Conservation (phyloP, 495 filamentous ascomycete species). For the Aspergillus funiculosus region DNA sequence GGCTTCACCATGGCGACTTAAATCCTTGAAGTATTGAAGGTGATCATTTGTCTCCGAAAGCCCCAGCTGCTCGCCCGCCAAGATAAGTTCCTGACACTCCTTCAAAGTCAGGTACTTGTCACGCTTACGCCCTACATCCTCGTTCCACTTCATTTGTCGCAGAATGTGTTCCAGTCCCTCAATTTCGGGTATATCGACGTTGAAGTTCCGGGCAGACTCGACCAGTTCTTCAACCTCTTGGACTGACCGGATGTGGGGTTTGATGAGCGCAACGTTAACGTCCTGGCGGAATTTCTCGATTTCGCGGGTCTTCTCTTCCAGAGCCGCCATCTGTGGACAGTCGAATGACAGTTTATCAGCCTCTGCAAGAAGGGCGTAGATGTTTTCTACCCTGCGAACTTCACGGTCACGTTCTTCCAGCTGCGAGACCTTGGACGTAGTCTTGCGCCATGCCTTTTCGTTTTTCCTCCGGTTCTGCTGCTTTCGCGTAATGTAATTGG, state of each 20-base stretch:
- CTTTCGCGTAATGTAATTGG: conserved; percentile 94
- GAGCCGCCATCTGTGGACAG: conserved; percentile 81
- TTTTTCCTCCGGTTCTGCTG: conserved; percentile 98
- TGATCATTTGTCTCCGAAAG: conserved; percentile 75
- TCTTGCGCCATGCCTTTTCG: conserved; percentile 83
- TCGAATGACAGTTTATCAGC: conserved; percentile 91
- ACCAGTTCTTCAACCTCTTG: conserved; percentile 83
- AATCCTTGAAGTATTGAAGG: conserved; percentile 66
- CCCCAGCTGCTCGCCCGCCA: conserved; percentile 65
- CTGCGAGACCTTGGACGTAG: conserved; percentile 70
- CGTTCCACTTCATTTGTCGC: conserved; percentile 83
- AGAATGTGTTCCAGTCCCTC: conserved; percentile 75
- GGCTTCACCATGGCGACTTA: conserved; percentile 65
- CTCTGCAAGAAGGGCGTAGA: conserved; percentile 73
- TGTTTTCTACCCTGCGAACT: conserved; percentile 83
- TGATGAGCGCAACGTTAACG: conserved; percentile 62
- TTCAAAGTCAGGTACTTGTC: conserved; percentile 59
- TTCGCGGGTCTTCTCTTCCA: conserved; percentile 80
- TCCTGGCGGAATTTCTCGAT: conserved; percentile 83
- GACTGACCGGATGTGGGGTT: conserved; percentile 53
- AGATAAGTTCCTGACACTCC: conserved; percentile 72
- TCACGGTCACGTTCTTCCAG: conserved; percentile 85
- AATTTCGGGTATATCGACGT: conserved; percentile 91
- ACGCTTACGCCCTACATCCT: conserved; percentile 62
- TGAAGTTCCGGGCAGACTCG: conserved; percentile 80